Percentiles rank a stretch among this genome's conserved stretches.
Conservation (phyloP, 2,329 filamentous ascomycete genomes). For the Sarocladium oryzae region DNA sequence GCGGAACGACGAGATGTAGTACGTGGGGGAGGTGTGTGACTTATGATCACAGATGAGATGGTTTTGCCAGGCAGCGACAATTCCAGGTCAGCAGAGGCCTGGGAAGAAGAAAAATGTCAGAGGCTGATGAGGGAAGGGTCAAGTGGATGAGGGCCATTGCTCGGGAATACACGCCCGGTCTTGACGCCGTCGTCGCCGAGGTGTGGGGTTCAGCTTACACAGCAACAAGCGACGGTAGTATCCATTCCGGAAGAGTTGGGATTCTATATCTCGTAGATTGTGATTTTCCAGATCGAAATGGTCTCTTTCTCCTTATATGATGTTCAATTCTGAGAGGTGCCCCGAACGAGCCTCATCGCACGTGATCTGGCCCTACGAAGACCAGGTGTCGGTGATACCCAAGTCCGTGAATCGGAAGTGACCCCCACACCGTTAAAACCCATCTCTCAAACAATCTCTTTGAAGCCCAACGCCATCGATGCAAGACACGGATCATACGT, state of each 20-base stretch:
- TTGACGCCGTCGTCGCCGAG: not conserved
- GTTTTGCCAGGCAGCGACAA: not conserved
- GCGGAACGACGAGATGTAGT: not conserved
- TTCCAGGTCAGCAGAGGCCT: constrained; percentile 9
- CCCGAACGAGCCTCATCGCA: no score
- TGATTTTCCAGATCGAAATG: no score
- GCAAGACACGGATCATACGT: no score
- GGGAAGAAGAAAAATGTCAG: not conserved
- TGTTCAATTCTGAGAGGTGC: no score
- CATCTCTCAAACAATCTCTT: no score
- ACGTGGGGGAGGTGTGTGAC: constrained; percentile 9
- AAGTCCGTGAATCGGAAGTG: no score
- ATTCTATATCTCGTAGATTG: no score
- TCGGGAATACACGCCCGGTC: constrained; percentile 3
- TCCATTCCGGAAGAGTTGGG: not conserved
- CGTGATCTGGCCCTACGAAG: no score
- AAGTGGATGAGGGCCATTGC: not conserved
- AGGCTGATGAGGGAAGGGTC: not conserved
- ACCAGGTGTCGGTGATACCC: no score
- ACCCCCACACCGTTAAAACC: no score
- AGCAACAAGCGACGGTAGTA: not conserved
- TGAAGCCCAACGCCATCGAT: no score
- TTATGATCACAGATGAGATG: not conserved
- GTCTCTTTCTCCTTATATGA: no score
- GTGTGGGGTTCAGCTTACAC: constrained; percentile 3